Conservation (phyloP, 805 yeast species). For the Maudiozyma barnettii region DNA sequence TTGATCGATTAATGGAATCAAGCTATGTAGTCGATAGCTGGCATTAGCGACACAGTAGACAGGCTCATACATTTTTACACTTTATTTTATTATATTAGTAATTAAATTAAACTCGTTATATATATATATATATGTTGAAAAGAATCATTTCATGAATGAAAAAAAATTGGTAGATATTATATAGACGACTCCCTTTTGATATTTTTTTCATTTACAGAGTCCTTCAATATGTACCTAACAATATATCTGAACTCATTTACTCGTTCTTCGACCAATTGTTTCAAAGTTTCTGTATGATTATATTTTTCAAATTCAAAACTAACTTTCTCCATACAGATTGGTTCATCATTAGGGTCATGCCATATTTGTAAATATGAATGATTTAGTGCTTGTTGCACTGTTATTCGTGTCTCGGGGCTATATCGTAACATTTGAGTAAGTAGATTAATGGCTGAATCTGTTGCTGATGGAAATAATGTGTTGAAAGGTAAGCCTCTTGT, state of each 20-base stretch:
- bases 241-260: conserved; percentile 66
- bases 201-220: background rate
- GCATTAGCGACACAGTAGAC: no score
- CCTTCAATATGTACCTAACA: conserved; percentile 31
- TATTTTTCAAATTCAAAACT: conserved; percentile 84
- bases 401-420: conserved; percentile 73
- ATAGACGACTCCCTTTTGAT: background rate
- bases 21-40: no score
- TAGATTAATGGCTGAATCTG: conserved; percentile 74
- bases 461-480: conserved; percentile 69
- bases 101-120: no score
- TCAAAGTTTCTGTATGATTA: conserved; percentile 70
- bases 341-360: conserved; percentile 92
- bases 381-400: conserved; percentile 75
- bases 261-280: conserved; percentile 66
- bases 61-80: no score
- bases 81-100: no score
- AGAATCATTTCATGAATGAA: no score
- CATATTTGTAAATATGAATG: conserved; percentile 83
- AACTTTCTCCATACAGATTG: conserved; percentile 65
- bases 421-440: conserved; percentile 69
- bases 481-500: conserved; percentile 65
- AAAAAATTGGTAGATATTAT: background rate
- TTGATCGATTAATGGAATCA: no score
- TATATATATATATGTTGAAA: no score